Conservation (phyloP, 106 monocot species). For the Iris macrosiphon region DNA sequence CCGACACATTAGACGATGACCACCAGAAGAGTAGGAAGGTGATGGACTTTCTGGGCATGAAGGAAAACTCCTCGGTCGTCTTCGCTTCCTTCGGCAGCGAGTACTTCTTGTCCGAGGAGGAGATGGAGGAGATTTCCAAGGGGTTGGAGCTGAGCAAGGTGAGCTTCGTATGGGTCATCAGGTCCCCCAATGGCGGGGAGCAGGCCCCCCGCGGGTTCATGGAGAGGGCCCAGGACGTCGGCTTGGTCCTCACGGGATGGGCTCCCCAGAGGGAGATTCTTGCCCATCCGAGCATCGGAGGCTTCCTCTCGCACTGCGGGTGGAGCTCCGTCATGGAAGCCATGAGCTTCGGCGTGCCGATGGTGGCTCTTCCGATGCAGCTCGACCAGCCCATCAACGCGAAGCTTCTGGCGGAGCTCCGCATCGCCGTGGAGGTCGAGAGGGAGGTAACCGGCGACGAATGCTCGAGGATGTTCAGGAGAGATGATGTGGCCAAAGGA, state of each 20-base stretch:
- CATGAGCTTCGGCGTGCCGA: slow-evolving; percentile 33
- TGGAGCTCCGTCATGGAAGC: slow-evolving; percentile 60
- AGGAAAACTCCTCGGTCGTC: slow-evolving; percentile 32
- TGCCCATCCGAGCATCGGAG: slow-evolving; percentile 32
- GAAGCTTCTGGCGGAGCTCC: slow-evolving; percentile 32
- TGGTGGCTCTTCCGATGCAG: slow-evolving; percentile 49
- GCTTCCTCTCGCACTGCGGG: slow-evolving; percentile 55
- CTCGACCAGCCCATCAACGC: slow-evolving; percentile 58
- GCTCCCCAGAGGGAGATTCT: slow-evolving; percentile 56
- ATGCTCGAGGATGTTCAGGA: slow-evolving; percentile 6
- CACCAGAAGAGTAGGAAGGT: background rate
- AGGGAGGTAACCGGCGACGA: background rate
- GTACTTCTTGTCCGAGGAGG: slow-evolving; percentile 58
- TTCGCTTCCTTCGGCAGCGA: slow-evolving; percentile 72
- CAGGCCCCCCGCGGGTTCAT: slow-evolving; percentile 12
- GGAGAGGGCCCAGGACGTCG: slow-evolving; percentile 11
- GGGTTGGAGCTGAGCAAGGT: slow-evolving; percentile 49
- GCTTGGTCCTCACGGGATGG: slow-evolving; percentile 54
- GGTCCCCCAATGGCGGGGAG: slow-evolving; percentile 15
- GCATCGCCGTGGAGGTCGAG: slow-evolving; percentile 29
- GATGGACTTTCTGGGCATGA: slow-evolving; percentile 32
- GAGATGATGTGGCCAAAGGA: slow-evolving; percentile 31
- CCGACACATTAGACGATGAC: background rate
- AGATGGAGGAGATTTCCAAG: slow-evolving; percentile 38
- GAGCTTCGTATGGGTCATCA: slow-evolving; percentile 52